Evolutionary conservation across 2,329 filamentous ascomycete species (phyloP).

Genomic region (Aspergillus costaricaensis): DNA sequence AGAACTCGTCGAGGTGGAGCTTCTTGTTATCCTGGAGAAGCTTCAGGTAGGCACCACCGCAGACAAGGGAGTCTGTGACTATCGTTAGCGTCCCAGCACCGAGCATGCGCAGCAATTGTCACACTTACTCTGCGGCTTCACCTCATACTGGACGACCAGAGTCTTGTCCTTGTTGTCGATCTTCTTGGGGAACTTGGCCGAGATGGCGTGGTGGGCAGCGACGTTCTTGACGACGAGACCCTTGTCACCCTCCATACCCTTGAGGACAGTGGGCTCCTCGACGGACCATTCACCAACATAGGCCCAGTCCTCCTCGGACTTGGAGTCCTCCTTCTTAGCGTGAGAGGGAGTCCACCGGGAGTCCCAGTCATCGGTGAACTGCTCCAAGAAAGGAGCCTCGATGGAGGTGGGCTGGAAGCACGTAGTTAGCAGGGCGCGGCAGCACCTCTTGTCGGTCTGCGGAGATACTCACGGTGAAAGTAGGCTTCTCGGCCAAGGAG

Average conservation of each 20-base stretch:
- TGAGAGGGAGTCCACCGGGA: slow-evolving; percentile 89
- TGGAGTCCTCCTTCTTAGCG: slow-evolving; percentile 91
- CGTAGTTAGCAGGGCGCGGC: slow-evolving; percentile 17
- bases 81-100: slow-evolving; percentile 5
- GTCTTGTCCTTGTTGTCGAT: slow-evolving; percentile 97
- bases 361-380: slow-evolving; percentile 97
- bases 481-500: slow-evolving; percentile 67
- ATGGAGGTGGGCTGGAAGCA: slow-evolving; percentile 72
- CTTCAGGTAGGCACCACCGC: slow-evolving; percentile 98
- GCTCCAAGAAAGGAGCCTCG: slow-evolving; percentile 94
- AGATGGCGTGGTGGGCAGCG: slow-evolving; percentile 98
- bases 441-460: slow-evolving; percentile 2
- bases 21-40: slow-evolving; percentile 96
- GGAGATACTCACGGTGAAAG: slow-evolving; percentile 74
- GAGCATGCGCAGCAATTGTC: not conserved
- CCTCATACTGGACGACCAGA: slow-evolving; percentile 97
- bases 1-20: slow-evolving; percentile 96
- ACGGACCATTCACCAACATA: slow-evolving; percentile 97
- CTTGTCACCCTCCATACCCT: slow-evolving; percentile 93
- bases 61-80: slow-evolving; percentile 82
- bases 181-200: slow-evolving; percentile 94
- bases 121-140: slow-evolving; percentile 92
- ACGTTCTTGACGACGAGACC: slow-evolving; percentile 97
- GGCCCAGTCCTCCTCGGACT: slow-evolving; percentile 86
- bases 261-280: slow-evolving; percentile 86